phyloP scores from a whole-genome alignment of 257 asterid species.

The Przewalskia tangutica region DNA sequence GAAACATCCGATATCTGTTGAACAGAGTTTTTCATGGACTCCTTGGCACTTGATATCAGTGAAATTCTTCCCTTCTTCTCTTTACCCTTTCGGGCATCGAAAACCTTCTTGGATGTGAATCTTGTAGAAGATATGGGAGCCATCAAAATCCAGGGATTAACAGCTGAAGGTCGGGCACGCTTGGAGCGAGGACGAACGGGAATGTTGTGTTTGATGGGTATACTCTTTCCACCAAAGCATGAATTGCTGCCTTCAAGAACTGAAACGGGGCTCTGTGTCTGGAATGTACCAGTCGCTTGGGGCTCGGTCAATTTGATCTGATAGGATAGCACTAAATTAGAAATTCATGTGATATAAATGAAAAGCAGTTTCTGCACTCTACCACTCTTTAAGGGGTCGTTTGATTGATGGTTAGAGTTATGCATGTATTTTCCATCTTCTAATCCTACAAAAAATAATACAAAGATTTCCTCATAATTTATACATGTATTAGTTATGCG shows the following conservation, averaged over 20 bases:
- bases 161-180: slow-evolving; percentile 45
- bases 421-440: no score
- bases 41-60: background rate
- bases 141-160: slow-evolving; percentile 44
- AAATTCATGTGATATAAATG: background rate
- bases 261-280: slow-evolving; percentile 62
- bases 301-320: slow-evolving; percentile 16
- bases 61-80: slow-evolving; percentile 27
- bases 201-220: slow-evolving; percentile 27
- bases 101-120: slow-evolving; percentile 20
- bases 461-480: no score
- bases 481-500: no score
- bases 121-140: slow-evolving; percentile 19
- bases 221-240: slow-evolving; percentile 30
- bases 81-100: slow-evolving; percentile 18
- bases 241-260: slow-evolving; percentile 59
- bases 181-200: slow-evolving; percentile 56
- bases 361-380: slow-evolving; percentile 9
- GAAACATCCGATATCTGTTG: background rate
- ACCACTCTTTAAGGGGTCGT: background rate
- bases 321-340: slow-evolving; percentile 4
- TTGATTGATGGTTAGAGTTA: no score
- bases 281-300: slow-evolving; percentile 32
- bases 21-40: background rate
- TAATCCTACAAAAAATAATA: no score